phyloP scores from a whole-genome alignment of 2,329 filamentous ascomycete genomes.

The Penicillium sp. region DNA sequence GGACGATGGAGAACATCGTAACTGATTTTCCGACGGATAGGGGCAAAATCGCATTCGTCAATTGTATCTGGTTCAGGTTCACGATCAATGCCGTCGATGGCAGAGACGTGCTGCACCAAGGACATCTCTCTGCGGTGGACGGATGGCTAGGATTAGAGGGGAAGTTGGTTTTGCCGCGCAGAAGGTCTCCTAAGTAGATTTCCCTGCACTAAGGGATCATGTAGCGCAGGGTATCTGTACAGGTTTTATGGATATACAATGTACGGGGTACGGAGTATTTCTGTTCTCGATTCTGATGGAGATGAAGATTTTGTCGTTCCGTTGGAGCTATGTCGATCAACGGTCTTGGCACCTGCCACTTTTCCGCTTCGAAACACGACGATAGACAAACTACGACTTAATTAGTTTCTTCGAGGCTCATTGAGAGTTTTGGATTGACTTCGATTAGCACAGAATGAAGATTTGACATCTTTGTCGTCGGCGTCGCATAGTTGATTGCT shows the following conservation, averaged over 20 bases:
- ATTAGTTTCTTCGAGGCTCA: too few species aligned
- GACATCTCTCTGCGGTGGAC: slow-evolving; percentile 41
- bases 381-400: too few species aligned
- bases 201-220: not conserved
- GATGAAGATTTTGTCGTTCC: too few species aligned
- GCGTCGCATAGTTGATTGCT: too few species aligned
- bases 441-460: too few species aligned
- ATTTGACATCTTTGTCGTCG: too few species aligned
- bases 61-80: slow-evolving; percentile 29
- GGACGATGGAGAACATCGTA: slow-evolving; percentile 46
- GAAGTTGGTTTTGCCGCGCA: not conserved
- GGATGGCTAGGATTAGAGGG: not conserved
- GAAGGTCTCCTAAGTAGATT: not conserved
- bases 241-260: not conserved
- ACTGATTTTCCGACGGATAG: slow-evolving; percentile 29
- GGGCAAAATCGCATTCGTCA: slow-evolving; percentile 16
- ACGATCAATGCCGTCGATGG: slow-evolving; percentile 48
- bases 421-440: too few species aligned
- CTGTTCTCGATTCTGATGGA: too few species aligned
- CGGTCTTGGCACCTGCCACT: too few species aligned
- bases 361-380: too few species aligned
- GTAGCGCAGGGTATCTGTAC: not conserved
- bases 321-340: too few species aligned
- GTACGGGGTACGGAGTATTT: too few species aligned
- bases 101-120: slow-evolving; percentile 50